These are phyloP conservation scores for Salvia sclarea DNA, from an alignment of 305 asterid genomes.

Conservation along the genomic window DNA sequence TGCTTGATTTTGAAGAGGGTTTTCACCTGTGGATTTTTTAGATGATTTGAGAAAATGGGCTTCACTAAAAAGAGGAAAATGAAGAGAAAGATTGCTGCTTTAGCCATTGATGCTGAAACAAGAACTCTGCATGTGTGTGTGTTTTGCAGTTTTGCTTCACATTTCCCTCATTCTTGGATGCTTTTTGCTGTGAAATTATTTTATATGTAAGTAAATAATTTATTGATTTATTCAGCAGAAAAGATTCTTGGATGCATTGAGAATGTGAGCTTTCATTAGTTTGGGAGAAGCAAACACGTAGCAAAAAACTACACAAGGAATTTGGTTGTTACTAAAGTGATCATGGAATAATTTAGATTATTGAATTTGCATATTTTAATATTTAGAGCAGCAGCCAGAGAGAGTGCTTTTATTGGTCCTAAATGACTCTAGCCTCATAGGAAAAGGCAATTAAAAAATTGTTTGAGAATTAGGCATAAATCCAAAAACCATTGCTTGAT, in stretches of 20 bases:
- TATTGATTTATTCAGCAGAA: not conserved
- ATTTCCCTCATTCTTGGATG: constrained; percentile 14
- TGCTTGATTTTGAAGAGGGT: constrained; percentile 62
- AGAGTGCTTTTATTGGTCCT: not conserved
- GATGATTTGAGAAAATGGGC: constrained; percentile 47
- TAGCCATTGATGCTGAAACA: constrained; percentile 37
- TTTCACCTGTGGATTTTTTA: constrained; percentile 54
- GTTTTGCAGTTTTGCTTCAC: not conserved
- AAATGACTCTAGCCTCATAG: not conserved
- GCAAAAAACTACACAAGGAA: constrained; percentile 7
- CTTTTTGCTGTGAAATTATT: no score
- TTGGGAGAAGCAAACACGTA: not conserved
- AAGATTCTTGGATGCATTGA: constrained; percentile 32
- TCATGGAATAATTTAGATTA: not conserved
- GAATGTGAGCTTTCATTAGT: constrained; percentile 20
- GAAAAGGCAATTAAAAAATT: not conserved
- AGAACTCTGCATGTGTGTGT: constrained; percentile 11
- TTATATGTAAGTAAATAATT: no score
- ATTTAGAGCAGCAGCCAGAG: not conserved
- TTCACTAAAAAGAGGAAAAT: constrained; percentile 33
- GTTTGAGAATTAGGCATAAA: not conserved
- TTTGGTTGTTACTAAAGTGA: not conserved
- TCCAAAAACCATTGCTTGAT: not conserved
- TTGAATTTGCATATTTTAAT: not conserved
- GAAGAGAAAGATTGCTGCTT: constrained; percentile 19